Percentiles rank a stretch among this genome's conserved stretches.
These are phyloP conservation scores for Trichoderma cornu-damae DNA, from an alignment of 2,329 filamentous ascomycete genomes.

Conservation along the genomic window DNA sequence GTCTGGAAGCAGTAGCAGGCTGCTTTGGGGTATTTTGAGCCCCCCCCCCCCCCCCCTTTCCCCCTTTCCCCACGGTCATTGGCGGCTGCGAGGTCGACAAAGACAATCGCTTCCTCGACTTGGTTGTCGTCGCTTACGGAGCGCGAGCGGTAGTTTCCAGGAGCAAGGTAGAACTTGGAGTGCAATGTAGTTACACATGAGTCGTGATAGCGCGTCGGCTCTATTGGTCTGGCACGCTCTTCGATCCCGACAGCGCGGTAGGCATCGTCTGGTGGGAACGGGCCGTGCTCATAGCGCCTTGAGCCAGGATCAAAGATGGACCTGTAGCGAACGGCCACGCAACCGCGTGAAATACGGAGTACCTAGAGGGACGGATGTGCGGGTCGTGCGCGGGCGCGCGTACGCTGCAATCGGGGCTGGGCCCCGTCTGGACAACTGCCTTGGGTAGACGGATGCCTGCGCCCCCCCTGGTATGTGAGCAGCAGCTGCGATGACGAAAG, in stretches of 20 bases:
- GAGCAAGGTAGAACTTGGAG: neutral
- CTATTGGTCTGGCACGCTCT: constrained; percentile 2
- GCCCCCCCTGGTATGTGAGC: neutral
- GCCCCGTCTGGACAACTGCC: neutral
- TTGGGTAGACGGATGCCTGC: neutral
- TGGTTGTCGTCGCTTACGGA: neutral
- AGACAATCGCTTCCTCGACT: neutral
- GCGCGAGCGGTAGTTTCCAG: neutral
- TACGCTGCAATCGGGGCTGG: constrained; percentile 4
- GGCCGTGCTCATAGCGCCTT: constrained; percentile 12
- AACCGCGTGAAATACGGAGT: constrained; percentile 2
- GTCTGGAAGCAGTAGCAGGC: neutral
- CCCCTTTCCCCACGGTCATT: neutral
- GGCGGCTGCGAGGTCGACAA: neutral
- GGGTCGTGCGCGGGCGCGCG: neutral
- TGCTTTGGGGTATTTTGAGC: constrained; percentile 5
- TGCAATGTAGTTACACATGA: neutral
- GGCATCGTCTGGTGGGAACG: constrained; percentile 16
- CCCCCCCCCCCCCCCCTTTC: no score
- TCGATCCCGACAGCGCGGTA: constrained; percentile 14
- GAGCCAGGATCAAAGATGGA: constrained; percentile 1
- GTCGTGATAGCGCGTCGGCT: constrained; percentile 2
- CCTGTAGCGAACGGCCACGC: constrained; percentile 15
- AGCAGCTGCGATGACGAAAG: neutral
- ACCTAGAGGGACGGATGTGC: constrained; percentile 9